phyloP scores from a whole-genome alignment of 2,329 filamentous ascomycete species.

The Epichloe sp. region DNA sequence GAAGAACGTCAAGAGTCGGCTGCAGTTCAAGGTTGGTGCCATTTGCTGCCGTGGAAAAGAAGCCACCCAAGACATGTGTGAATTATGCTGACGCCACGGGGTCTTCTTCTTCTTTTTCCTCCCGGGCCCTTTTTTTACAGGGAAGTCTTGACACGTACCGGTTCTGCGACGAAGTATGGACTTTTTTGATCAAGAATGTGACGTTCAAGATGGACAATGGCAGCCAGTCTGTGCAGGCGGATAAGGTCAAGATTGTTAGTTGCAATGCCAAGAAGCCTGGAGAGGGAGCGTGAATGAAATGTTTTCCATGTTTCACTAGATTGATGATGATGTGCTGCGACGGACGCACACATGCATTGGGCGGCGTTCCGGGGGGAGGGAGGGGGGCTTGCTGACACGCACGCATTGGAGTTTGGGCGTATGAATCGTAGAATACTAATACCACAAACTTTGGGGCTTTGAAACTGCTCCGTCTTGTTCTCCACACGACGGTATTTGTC shows the following conservation, averaged over 20 bases:
- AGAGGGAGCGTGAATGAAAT: slow-evolving; percentile 16
- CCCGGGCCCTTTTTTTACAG: slow-evolving; percentile 29
- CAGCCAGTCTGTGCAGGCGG: slow-evolving; percentile 59
- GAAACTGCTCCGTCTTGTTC: background rate
- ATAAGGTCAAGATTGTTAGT: slow-evolving; percentile 97
- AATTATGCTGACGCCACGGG: background rate
- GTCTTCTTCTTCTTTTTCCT: background rate
- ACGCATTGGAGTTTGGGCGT: background rate
- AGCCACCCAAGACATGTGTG: background rate
- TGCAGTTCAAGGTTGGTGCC: slow-evolving; percentile 77
- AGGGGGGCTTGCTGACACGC: background rate
- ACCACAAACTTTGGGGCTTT: too few species aligned
- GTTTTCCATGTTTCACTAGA: too few species aligned
- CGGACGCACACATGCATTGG: slow-evolving; percentile 5
- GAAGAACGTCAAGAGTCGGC: slow-evolving; percentile 79
- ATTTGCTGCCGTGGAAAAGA: background rate
- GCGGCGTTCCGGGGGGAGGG: slow-evolving; percentile 7
- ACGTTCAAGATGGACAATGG: slow-evolving; percentile 93
- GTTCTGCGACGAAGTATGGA: slow-evolving; percentile 99
- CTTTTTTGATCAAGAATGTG: slow-evolving; percentile 96
- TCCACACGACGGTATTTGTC: background rate
- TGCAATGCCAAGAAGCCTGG: slow-evolving; percentile 73
- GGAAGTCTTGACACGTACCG: slow-evolving; percentile 96
- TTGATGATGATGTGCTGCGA: too few species aligned
- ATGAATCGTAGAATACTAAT: too few species aligned